These are phyloP conservation scores for Plasmodium cynomolgi DNA, from an alignment of 169 alveolate genomes.

Conservation along the genomic window DNA sequence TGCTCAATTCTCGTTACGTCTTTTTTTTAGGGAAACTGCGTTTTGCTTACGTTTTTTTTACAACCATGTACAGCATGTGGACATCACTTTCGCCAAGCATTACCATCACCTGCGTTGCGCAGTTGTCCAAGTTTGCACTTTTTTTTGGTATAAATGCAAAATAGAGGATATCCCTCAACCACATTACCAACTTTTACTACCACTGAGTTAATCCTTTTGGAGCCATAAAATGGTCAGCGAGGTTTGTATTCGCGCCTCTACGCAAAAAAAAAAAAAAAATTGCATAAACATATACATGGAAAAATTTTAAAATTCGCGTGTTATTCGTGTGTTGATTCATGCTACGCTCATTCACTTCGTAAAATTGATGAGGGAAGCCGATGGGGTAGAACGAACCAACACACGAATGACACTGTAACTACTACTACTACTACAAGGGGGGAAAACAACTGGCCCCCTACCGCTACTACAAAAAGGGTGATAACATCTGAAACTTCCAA, in stretches of 20 bases:
- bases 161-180: background rate
- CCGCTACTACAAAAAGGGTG: background rate
- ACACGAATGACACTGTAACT: background rate
- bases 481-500: background rate
- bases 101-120: background rate
- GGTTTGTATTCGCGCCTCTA: background rate
- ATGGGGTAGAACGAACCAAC: background rate
- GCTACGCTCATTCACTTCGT: background rate
- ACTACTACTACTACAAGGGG: background rate
- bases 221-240: background rate
- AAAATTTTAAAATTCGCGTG: background rate
- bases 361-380: background rate
- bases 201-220: background rate
- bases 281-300: background rate
- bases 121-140: background rate
- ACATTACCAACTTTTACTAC: background rate
- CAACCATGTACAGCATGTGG: background rate
- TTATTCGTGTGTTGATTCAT: background rate
- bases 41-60: background rate
- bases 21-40: background rate
- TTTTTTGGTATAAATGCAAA: background rate
- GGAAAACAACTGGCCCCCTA: background rate
- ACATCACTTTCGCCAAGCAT: background rate
- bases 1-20: background rate
- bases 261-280: background rate